Conservation (phyloP, 352 stramenopile species). For the Phytophthora boehmeriae region DNA sequence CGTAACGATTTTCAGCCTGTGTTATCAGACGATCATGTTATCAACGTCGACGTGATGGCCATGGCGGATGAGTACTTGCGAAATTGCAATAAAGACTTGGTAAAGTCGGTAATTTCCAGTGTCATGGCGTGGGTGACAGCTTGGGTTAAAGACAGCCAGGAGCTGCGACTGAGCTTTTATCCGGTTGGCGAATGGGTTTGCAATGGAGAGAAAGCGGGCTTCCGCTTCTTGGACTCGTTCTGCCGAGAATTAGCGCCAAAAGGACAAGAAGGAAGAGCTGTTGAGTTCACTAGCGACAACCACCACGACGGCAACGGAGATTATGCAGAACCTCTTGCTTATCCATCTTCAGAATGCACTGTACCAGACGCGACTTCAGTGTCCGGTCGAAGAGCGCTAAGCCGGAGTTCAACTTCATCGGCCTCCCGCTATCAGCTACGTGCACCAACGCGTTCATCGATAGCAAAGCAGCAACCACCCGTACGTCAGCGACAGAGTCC, state of each 20-base stretch:
- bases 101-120: conserved; percentile 42
- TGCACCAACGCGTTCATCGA: conserved; percentile 19
- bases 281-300: conserved; percentile 3
- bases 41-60: conserved; percentile 26
- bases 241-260: conserved; percentile 28
- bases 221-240: conserved; percentile 49
- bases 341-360: not conserved
- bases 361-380: not conserved
- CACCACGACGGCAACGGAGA: conserved; percentile 8
- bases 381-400: conserved; percentile 7
- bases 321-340: not conserved
- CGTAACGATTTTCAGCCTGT: conserved; percentile 27
- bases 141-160: conserved; percentile 46
- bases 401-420: conserved; percentile 4
- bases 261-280: not conserved
- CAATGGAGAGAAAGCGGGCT: conserved; percentile 32
- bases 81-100: conserved; percentile 50
- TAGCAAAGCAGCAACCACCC: conserved; percentile 26
- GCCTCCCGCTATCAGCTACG: conserved; percentile 16
- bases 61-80: conserved; percentile 41
- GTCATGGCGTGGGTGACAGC: conserved; percentile 47
- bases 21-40: conserved; percentile 27
- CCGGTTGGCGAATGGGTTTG: conserved; percentile 67
- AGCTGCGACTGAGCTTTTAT: conserved; percentile 41
- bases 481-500: conserved; percentile 8